Evolutionary conservation across 176 grass and related monocot genomes (phyloP), one percentile per base, ranked within the genome.

Genomic region (Hyparrhenia diplandra): DNA sequence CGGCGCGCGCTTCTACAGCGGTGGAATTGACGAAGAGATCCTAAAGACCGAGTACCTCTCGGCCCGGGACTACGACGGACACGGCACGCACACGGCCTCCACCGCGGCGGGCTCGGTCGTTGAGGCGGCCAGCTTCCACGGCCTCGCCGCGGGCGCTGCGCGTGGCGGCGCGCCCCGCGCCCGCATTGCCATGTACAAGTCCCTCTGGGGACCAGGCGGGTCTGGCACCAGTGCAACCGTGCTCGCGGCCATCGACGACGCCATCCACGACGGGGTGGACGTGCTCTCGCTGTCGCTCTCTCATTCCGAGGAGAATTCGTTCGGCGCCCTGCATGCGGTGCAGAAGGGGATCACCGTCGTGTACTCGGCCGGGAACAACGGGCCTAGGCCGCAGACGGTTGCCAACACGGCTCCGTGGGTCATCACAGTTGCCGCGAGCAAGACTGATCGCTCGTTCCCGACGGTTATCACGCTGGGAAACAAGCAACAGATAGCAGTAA

Each of bases 11-110:
- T 80, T 58, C 60, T 87, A 87, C 34, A 18, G 0, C 6, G 73
- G 10, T 0, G 86, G 86, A 4, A 0, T 87, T 28, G 2, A 11
- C 7, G 14, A 73, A 17, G 18, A 16, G 0, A 0, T 5, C 0
- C 43, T 64, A 10, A 43, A 27, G 45, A 0, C 0, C 0, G 67
- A 36, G 2, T 37, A 82, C 27, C 43, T 83, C 0, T 88, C 86
- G 1, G 5, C 86, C 2, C 58, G 86, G 5, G 86, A 83, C 45
- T 0, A 0, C 0, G 0, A 0, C 1, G 40, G 64, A 2, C 85
- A 87, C 20, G 85, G 85, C 13, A 87, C 85, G 2, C 86, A 78
- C 27, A 73, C 66, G 17, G 86, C 80, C 0, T 88, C 86, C 80
- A 83, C 58, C 0, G 3, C 86, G 0, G 80, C 74, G 0, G 80